phyloP scores from a whole-genome alignment of 768 basidiomycete species.

The Boletus sensibilis region DNA sequence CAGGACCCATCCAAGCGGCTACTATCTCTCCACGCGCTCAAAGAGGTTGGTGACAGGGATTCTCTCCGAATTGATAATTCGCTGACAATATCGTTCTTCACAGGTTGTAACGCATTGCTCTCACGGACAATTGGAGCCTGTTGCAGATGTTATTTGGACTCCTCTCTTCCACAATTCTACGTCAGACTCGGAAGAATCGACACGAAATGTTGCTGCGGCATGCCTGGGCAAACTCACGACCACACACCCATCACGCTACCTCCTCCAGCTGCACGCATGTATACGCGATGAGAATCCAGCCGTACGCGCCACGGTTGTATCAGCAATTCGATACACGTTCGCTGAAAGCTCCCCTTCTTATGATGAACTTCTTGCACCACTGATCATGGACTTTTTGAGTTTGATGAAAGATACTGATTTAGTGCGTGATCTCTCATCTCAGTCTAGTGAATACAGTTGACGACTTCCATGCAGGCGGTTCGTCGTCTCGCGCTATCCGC shows the following conservation, averaged over 20 bases:
- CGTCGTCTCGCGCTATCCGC: slow-evolving; percentile 87
- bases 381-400: slow-evolving; percentile 89
- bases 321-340: slow-evolving; percentile 89
- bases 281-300: slow-evolving; percentile 67
- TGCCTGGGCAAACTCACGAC: slow-evolving; percentile 95
- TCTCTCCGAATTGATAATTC: not conserved
- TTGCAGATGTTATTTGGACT: slow-evolving; percentile 88
- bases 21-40: slow-evolving; percentile 86
- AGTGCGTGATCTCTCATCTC: slow-evolving; percentile 43
- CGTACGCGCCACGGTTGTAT: slow-evolving; percentile 84
- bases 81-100: not conserved
- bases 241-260: slow-evolving; percentile 84
- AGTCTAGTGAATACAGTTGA: not conserved
- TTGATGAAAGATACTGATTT: slow-evolving; percentile 87
- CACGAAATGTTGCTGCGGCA: slow-evolving; percentile 92
- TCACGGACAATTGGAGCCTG: slow-evolving; percentile 75
- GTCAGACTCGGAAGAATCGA: slow-evolving; percentile 79
- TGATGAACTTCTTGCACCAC: slow-evolving; percentile 85
- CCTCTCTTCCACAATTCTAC: slow-evolving; percentile 92
- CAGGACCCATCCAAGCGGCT: slow-evolving; percentile 76
- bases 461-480: slow-evolving; percentile 60
- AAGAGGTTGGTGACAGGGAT: slow-evolving; percentile 58
- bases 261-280: slow-evolving; percentile 88
- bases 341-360: slow-evolving; percentile 83
- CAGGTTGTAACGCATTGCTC: slow-evolving; percentile 93